Evolutionary conservation across 2,329 filamentous ascomycete species (phyloP).

Genomic region (Ophiosphaerella herpotricha): DNA sequence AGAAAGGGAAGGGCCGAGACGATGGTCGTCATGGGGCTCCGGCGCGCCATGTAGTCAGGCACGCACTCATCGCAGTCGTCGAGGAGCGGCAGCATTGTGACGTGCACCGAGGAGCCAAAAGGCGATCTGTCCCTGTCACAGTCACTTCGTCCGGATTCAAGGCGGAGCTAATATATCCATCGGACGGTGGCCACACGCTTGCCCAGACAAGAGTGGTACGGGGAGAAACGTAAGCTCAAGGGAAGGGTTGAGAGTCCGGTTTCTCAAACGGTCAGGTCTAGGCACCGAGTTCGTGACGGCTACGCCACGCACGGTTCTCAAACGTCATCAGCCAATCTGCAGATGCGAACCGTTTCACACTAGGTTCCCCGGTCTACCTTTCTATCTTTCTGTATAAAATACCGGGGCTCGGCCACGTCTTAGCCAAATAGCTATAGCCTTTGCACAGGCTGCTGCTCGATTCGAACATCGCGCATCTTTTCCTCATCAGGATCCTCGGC

Average conservation of each 20-base stretch:
- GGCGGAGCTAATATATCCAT: conserved; percentile 30
- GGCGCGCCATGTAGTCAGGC: conserved; percentile 54
- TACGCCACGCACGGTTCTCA: conserved; percentile 14
- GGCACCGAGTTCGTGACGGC: conserved; percentile 6
- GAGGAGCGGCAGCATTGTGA: conserved; percentile 39
- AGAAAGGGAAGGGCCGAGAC: conserved; percentile 72
- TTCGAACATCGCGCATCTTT: no score
- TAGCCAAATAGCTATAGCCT: no score
- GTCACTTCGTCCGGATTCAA: conserved; percentile 21
- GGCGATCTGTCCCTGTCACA: conserved; percentile 22
- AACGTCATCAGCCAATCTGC: conserved; percentile 30
- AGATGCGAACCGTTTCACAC: no score
- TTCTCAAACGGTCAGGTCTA: conserved; percentile 3
- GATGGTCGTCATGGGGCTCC: conserved; percentile 56
- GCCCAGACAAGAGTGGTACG: conserved; percentile 10
- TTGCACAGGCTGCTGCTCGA: no score
- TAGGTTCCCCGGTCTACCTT: no score
- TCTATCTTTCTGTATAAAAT: no score
- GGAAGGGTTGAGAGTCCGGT: conserved; percentile 16
- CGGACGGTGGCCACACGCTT: conserved; percentile 19
- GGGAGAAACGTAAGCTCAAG: conserved; percentile 5
- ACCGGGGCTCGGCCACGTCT: no score
- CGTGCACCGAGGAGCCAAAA: conserved; percentile 6
- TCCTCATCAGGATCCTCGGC: no score
- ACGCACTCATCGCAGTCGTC: conserved; percentile 63